These are phyloP conservation scores for Yamadazyma songkhlaensis DNA, from an alignment of 1,139 yeast genomes.

Conservation along the genomic window DNA sequence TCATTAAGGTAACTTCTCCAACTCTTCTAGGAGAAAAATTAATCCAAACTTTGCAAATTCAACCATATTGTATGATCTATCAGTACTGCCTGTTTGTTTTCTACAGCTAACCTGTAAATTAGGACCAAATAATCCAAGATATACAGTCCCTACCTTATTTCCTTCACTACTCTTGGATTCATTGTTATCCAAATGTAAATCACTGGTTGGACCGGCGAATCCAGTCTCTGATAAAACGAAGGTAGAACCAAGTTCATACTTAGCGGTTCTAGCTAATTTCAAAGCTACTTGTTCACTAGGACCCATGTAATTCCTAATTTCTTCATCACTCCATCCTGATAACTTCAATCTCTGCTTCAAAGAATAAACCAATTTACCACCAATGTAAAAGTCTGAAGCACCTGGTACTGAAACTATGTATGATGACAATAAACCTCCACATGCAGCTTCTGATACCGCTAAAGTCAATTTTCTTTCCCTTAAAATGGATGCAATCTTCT, in stretches of 20 bases:
- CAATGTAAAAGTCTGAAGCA: slow-evolving; percentile 78
- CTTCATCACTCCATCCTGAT: slow-evolving; percentile 75
- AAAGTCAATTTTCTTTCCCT: slow-evolving; percentile 56
- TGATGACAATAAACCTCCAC: slow-evolving; percentile 84
- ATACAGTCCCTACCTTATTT: slow-evolving; percentile 66
- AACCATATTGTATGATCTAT: slow-evolving; percentile 68
- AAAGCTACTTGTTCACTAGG: slow-evolving; percentile 77
- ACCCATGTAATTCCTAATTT: slow-evolving; percentile 70
- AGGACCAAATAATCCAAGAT: slow-evolving; percentile 71
- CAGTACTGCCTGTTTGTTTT: slow-evolving; percentile 43
- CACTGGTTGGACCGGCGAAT: slow-evolving; percentile 74
- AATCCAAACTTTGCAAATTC: slow-evolving; percentile 69
- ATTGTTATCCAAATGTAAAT: slow-evolving; percentile 30
- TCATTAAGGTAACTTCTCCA: slow-evolving; percentile 11
- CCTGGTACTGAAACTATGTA: slow-evolving; percentile 81
- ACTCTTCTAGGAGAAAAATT: slow-evolving; percentile 50
- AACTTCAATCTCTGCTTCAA: slow-evolving; percentile 69
- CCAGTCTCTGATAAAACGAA: slow-evolving; percentile 85
- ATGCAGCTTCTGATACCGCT: slow-evolving; percentile 83
- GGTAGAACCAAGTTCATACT: slow-evolving; percentile 78
- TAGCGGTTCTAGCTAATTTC: slow-evolving; percentile 72
- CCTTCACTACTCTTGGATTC: slow-evolving; percentile 5
- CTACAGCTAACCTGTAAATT: slow-evolving; percentile 50
- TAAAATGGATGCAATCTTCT: slow-evolving; percentile 55
- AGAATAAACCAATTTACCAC: slow-evolving; percentile 79